phyloP scores from a whole-genome alignment of 106 monocot species.

The Dioscorea zingiberensis region DNA sequence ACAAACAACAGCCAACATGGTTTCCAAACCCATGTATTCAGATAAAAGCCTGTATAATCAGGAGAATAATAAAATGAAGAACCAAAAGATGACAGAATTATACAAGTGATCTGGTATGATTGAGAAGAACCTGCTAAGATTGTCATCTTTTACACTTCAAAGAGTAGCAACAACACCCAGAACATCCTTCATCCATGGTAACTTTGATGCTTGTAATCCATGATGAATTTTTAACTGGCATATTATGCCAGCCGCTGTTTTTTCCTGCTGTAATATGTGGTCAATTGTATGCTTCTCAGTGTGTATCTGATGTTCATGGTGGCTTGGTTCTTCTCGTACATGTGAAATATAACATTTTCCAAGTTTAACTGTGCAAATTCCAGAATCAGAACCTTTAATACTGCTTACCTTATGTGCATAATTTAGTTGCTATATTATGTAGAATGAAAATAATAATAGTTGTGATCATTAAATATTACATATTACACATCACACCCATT shows the following conservation, averaged over 20 bases:
- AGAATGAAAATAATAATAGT: no score
- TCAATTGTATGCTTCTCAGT: slow-evolving; percentile 41
- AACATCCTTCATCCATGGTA: slow-evolving; percentile 55
- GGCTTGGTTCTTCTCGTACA: slow-evolving; percentile 20
- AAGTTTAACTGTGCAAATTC: no score
- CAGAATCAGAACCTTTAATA: no score
- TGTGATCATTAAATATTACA: no score
- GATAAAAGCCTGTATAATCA: slow-evolving; percentile 78
- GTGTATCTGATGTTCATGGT: slow-evolving; percentile 12
- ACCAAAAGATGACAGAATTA: not conserved
- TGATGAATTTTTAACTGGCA: slow-evolving; percentile 48
- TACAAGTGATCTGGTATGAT: not conserved
- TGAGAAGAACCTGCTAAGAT: slow-evolving; percentile 62
- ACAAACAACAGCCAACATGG: slow-evolving; percentile 88
- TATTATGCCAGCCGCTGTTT: slow-evolving; percentile 65
- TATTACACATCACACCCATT: no score
- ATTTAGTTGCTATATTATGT: no score
- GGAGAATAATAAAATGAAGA: not conserved
- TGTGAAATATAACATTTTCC: no score
- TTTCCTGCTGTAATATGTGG: slow-evolving; percentile 44
- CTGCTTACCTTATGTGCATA: no score
- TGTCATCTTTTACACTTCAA: slow-evolving; percentile 69
- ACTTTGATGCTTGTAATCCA: slow-evolving; percentile 27
- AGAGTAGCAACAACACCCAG: slow-evolving; percentile 74
- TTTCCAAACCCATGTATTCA: slow-evolving; percentile 80